Evolutionary conservation across 768 basidiomycete genomes (phyloP).

Genomic region (Leccinellum luteum): DNA sequence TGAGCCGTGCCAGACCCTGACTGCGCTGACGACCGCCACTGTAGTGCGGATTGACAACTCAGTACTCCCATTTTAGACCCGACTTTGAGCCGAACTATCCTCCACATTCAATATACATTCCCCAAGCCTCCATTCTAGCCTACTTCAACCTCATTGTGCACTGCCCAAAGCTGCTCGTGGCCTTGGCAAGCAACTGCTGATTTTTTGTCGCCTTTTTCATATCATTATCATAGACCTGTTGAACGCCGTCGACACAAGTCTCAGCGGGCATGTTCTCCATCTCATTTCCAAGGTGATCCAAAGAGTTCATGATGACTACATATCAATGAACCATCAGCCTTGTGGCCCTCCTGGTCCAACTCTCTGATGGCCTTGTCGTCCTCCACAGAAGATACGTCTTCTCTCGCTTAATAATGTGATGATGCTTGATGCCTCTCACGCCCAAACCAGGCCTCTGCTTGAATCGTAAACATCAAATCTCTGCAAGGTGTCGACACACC

Average conservation of each 20-base stretch:
- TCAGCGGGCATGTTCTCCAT: background rate
- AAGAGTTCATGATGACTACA: background rate
- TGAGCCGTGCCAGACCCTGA: slow-evolving; percentile 25
- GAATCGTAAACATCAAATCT: slow-evolving; percentile 7
- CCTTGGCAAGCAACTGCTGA: background rate
- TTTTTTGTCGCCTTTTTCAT: background rate
- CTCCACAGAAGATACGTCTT: slow-evolving; percentile 3
- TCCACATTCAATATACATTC: background rate
- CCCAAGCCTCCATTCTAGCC: background rate
- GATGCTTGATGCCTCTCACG: slow-evolving; percentile 12
- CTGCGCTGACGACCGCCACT: slow-evolving; percentile 33
- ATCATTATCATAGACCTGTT: background rate
- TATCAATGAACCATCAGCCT: slow-evolving; percentile 4
- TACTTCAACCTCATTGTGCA: background rate
- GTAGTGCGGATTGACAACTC: slow-evolving; percentile 17
- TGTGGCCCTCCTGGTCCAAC: slow-evolving; percentile 5
- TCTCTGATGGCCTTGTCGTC: background rate
- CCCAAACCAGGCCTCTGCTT: background rate
- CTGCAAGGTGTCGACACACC: slow-evolving; percentile 16
- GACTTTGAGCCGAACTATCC: slow-evolving; percentile 9
- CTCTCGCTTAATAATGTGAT: slow-evolving; percentile 5
- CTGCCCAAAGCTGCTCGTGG: background rate
- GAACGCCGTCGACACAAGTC: background rate
- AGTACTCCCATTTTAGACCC: slow-evolving; percentile 23
- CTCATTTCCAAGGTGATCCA: background rate